Conservation (phyloP, 345 rosid species). For the Triadica sebifera region DNA sequence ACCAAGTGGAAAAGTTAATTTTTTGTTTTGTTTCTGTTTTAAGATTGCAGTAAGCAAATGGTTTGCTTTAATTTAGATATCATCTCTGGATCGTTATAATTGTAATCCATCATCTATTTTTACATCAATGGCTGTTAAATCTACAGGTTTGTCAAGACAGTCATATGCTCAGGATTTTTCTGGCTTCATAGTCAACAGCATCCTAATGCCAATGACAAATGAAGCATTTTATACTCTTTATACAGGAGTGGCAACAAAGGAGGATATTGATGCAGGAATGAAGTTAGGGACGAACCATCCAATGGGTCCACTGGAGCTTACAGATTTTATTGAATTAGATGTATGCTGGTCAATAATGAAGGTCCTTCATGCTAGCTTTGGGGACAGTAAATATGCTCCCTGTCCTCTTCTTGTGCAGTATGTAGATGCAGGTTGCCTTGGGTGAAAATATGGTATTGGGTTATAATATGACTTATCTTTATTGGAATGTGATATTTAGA, state of each 20-base stretch:
- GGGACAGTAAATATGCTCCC: conserved; percentile 63
- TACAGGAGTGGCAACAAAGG: conserved; percentile 89
- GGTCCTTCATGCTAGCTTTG: conserved; percentile 68
- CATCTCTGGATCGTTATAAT: background rate
- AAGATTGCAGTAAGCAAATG: background rate
- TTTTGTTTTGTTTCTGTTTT: background rate
- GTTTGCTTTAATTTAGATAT: background rate
- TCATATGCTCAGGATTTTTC: conserved; percentile 73
- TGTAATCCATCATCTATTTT: background rate
- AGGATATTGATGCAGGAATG: conserved; percentile 88
- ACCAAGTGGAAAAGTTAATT: too few relatives aligned
- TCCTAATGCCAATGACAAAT: conserved; percentile 96
- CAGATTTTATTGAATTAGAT: conserved; percentile 79
- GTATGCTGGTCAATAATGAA: conserved; percentile 79
- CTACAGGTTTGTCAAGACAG: conserved; percentile 71
- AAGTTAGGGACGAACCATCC: conserved; percentile 91
- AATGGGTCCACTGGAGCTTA: conserved; percentile 80
- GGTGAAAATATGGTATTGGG: conserved; percentile 71
- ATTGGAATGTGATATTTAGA: too few relatives aligned
- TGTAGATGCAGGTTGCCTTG: conserved; percentile 82
- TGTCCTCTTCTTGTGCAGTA: conserved; percentile 86
- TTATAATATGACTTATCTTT: too few relatives aligned
- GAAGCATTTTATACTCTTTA: conserved; percentile 78
- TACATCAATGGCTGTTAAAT: background rate
- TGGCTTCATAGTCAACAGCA: conserved; percentile 84